These are phyloP conservation scores for Plasmopara muralis DNA, from an alignment of 352 stramenopile species.

Conservation along the genomic window DNA sequence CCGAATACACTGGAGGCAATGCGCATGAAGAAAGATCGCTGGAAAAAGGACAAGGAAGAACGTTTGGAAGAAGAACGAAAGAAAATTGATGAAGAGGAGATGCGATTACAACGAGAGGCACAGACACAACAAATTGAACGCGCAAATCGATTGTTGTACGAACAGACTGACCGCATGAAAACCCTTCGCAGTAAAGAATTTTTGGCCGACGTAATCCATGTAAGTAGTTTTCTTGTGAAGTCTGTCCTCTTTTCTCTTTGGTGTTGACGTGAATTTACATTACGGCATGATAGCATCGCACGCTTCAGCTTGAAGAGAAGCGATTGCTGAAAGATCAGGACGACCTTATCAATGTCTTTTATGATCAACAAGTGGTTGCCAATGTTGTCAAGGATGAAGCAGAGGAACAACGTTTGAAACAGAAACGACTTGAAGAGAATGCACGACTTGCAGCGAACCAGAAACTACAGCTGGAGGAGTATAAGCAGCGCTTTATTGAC, in stretches of 20 bases:
- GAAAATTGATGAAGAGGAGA: conserved; percentile 76
- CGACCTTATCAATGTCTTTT: conserved; percentile 40
- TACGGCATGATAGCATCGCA: conserved; percentile 40
- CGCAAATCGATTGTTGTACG: conserved; percentile 82
- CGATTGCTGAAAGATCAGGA: conserved; percentile 55
- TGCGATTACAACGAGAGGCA: conserved; percentile 54
- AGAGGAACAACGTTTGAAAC: conserved; percentile 38
- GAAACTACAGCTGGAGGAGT: conserved; percentile 76
- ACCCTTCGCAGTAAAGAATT: conserved; percentile 80
- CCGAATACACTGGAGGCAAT: conserved; percentile 89
- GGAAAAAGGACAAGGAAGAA: conserved; percentile 88
- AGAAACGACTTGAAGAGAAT: conserved; percentile 41
- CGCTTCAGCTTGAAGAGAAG: conserved; percentile 78
- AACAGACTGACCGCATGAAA: conserved; percentile 92
- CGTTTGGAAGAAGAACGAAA: conserved; percentile 65
- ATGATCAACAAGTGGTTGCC: conserved; percentile 45
- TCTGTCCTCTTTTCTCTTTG: neutral
- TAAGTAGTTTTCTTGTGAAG: conserved; percentile 11
- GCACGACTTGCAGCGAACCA: conserved; percentile 50
- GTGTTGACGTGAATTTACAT: neutral
- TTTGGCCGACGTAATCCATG: conserved; percentile 78
- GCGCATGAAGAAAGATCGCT: conserved; percentile 85
- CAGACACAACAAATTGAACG: conserved; percentile 80
- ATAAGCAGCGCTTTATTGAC: conserved; percentile 75
- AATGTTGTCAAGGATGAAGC: conserved; percentile 46